Evolutionary conservation across 768 basidiomycete genomes (phyloP), one percentile per base, ranked within the genome.

Genomic region (Termitomyces heimii): DNA sequence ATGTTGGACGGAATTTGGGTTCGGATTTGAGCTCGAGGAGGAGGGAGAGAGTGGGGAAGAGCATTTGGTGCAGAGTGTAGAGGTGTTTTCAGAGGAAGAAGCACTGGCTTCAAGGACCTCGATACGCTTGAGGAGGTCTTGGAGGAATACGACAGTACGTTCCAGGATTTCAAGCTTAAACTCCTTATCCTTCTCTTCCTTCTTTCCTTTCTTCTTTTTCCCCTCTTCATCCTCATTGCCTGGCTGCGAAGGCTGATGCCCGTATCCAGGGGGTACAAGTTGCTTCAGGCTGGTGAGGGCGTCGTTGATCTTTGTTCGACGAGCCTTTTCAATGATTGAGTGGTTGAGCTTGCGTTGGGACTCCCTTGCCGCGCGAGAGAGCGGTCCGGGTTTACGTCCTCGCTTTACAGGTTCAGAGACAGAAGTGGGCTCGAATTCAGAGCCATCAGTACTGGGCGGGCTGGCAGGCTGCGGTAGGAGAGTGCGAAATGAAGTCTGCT

Each of bases 241-340:
- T 2, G 60, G 62, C 28, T 57, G 44, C 6, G 22, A 46, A 2
- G 51, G 37, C 52, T 26, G 56, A 47, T 70, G 68, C 1, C 75
- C 77, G 61, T 79, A 80, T 53, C 81, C 78, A 8, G 75, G 65
- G 0, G 93, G 92, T 1, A 96, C 92, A 64, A 97, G 84, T 61
- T 79, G 77, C 60, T 86, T 83, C 45, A 98, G 73, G 2, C 86
- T 83, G 2, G 86, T 79, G 5, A 98, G 78, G 0, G 94, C 92
- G 52, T 92, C 88, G 67, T 98, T 98, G 62, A 98, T 98, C 80
- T 97, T 97, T 12, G 95, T 96, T 58, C 95, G 79, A 31, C 95
- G 76, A 0, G 94, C 85, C 67, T 95, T 91, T 74, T 98, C 95
- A 68, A 98, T 98, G 60, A 94, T 84, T 5, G 89, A 92, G 66